phyloP scores from a whole-genome alignment of 2,329 filamentous ascomycete species.

The Claviceps purpurea region DNA sequence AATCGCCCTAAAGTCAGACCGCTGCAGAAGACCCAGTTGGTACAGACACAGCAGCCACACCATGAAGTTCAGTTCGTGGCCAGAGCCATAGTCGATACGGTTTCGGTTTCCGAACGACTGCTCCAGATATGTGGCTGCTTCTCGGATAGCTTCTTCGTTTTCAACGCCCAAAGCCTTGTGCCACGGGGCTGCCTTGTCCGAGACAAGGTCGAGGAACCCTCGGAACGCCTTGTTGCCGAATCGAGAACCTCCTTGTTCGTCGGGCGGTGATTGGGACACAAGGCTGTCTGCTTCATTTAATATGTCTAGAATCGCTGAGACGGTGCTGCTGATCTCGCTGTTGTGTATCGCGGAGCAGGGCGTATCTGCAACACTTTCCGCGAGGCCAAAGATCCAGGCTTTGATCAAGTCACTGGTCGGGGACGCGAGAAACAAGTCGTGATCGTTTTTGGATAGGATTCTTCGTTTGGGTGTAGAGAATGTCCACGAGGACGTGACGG shows the following conservation, averaged over 20 bases:
- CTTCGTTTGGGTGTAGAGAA: constrained; percentile 60
- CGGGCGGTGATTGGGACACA: constrained; percentile 57
- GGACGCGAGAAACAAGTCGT: constrained; percentile 67
- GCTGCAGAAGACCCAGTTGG: constrained; percentile 53
- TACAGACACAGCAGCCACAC: constrained; percentile 94
- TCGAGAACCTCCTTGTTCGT: constrained; percentile 75
- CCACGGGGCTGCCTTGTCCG: constrained; percentile 44
- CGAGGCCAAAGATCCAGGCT: constrained; percentile 75
- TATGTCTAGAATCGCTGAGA: constrained; percentile 54
- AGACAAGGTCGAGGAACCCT: constrained; percentile 59
- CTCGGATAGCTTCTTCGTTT: constrained; percentile 42
- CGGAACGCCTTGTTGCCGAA: constrained; percentile 94
- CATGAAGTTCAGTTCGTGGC: constrained; percentile 93
- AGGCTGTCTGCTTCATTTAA: constrained; percentile 56
- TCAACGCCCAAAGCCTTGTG: constrained; percentile 46
- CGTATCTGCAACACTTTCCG: constrained; percentile 63
- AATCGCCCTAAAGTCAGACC: constrained; percentile 56
- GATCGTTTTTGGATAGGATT: constrained; percentile 71
- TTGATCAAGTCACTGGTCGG: constrained; percentile 62
- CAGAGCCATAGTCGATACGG: constrained; percentile 91
- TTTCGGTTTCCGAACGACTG: constrained; percentile 76
- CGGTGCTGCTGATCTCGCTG: constrained; percentile 43
- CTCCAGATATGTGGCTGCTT: constrained; percentile 67
- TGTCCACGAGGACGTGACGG: constrained; percentile 42
- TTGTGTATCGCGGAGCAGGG: constrained; percentile 48